Evolutionary conservation across 805 yeast genomes (phyloP).

Genomic region (Ogataea haglerorum): DNA sequence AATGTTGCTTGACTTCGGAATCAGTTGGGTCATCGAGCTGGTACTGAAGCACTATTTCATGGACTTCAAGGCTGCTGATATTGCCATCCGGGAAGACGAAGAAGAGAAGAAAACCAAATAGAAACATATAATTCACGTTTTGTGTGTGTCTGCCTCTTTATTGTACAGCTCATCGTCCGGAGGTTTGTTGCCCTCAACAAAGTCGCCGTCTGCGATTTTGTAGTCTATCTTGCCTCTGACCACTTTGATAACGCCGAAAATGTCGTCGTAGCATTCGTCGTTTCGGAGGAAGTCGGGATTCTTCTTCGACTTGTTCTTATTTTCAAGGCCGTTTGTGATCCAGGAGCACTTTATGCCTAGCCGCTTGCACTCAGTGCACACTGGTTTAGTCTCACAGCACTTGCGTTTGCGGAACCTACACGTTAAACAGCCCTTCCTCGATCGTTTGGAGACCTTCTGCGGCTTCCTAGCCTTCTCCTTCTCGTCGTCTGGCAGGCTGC

Average conservation of each 20-base stretch:
- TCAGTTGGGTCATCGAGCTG: slow-evolving; percentile 73
- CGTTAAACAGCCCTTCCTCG: slow-evolving; percentile 34
- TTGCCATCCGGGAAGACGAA: slow-evolving; percentile 48
- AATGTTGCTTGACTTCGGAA: slow-evolving; percentile 71
- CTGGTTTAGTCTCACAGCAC: slow-evolving; percentile 40
- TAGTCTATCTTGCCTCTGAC: slow-evolving; percentile 26
- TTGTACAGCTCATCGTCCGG: slow-evolving; percentile 3
- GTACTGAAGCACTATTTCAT: slow-evolving; percentile 80
- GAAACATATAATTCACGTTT: slow-evolving; percentile 1
- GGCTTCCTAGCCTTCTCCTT: neutral
- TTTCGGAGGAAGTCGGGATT: slow-evolving; percentile 22
- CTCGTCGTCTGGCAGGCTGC: slow-evolving; percentile 15
- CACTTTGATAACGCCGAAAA: slow-evolving; percentile 25
- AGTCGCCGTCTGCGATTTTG: slow-evolving; percentile 22
- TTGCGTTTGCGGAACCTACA: slow-evolving; percentile 42
- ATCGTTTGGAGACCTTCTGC: slow-evolving; percentile 20
- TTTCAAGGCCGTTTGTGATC: slow-evolving; percentile 23
- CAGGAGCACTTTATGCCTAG: slow-evolving; percentile 24
- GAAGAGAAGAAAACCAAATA: slow-evolving; percentile 15
- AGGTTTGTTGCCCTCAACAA: slow-evolving; percentile 15
- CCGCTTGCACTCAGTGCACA: slow-evolving; percentile 31
- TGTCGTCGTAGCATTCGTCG: slow-evolving; percentile 24
- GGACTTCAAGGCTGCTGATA: slow-evolving; percentile 91
- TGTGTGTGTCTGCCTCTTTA: slow-evolving; percentile 1
- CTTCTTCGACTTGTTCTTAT: slow-evolving; percentile 24